A percentile compares a stretch with the other conserved stretches of the same genome.
phyloP scores from a whole-genome alignment of 805 yeast species.

The Monosporozyma siamensis region DNA sequence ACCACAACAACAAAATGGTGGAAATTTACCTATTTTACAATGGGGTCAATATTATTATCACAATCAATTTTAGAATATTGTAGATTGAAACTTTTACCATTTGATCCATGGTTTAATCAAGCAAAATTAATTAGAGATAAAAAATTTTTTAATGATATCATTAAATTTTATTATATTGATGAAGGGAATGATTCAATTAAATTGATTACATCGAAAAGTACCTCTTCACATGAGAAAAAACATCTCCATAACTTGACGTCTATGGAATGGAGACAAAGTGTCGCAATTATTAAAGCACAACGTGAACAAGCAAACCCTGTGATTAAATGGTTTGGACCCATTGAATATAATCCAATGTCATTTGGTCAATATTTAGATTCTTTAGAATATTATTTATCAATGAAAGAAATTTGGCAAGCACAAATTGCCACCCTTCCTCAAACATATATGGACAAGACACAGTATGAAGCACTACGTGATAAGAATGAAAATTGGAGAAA shows the following conservation, averaged over 20 bases:
- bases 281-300: constrained; percentile 35
- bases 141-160: constrained; percentile 29
- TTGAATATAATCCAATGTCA: constrained; percentile 43
- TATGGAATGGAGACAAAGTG: constrained; percentile 28
- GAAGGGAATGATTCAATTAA: too few species aligned
- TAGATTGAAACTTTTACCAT: constrained; percentile 36
- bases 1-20: neutral
- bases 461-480: constrained; percentile 9
- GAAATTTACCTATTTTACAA: constrained; percentile 9
- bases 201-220: too few species aligned
- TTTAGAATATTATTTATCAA: constrained; percentile 26
- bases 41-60: constrained; percentile 42
- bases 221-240: too few species aligned
- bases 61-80: constrained; percentile 49
- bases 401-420: constrained; percentile 15
- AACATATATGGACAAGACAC: constrained; percentile 3
- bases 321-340: constrained; percentile 62
- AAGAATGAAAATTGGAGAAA: constrained; percentile 15
- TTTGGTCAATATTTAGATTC: constrained; percentile 32
- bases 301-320: constrained; percentile 38
- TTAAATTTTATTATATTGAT: constrained; percentile 28
- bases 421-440: neutral
- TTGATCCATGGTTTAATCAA: constrained; percentile 70
- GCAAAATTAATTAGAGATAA: constrained; percentile 44
- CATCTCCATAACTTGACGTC: constrained; percentile 16